phyloP scores from a whole-genome alignment of 2,329 filamentous ascomycete genomes.

The Penicillium aurantiogriseum region DNA sequence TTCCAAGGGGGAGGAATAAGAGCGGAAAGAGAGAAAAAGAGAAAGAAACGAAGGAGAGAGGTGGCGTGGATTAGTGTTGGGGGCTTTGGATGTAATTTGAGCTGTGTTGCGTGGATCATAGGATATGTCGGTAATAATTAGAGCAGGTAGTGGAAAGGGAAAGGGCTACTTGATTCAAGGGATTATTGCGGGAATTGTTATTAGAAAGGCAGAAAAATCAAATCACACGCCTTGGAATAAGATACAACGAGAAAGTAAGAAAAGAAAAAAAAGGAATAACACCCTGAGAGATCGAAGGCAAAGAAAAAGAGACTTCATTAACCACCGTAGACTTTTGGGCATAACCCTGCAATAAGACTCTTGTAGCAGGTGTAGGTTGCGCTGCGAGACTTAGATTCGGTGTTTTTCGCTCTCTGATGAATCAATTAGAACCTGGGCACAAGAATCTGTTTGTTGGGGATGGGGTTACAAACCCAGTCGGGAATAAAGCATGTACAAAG shows the following conservation, averaged over 20 bases:
- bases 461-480: constrained; percentile 68
- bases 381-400: constrained; percentile 53
- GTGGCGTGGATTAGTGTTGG: neutral
- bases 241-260: constrained; percentile 32
- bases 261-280: constrained; percentile 12
- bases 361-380: neutral
- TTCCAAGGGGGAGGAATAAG: neutral
- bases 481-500: constrained; percentile 98
- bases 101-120: constrained; percentile 3
- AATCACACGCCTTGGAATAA: constrained; percentile 32
- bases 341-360: constrained; percentile 9
- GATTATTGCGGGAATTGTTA: constrained; percentile 24
- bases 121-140: constrained; percentile 6
- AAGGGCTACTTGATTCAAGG: constrained; percentile 19
- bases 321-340: constrained; percentile 28
- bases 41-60: neutral
- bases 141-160: neutral
- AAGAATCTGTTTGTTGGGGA: neutral
- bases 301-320: constrained; percentile 22
- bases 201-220: constrained; percentile 18
- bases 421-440: constrained; percentile 4
- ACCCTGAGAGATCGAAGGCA: constrained; percentile 12
- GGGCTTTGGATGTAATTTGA: neutral
- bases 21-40: neutral
- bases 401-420: constrained; percentile 71